Evolutionary conservation across 2,329 filamentous ascomycete species (phyloP), one percentile per base, ranked within the genome.

Genomic region (Nothophoma quercina): DNA sequence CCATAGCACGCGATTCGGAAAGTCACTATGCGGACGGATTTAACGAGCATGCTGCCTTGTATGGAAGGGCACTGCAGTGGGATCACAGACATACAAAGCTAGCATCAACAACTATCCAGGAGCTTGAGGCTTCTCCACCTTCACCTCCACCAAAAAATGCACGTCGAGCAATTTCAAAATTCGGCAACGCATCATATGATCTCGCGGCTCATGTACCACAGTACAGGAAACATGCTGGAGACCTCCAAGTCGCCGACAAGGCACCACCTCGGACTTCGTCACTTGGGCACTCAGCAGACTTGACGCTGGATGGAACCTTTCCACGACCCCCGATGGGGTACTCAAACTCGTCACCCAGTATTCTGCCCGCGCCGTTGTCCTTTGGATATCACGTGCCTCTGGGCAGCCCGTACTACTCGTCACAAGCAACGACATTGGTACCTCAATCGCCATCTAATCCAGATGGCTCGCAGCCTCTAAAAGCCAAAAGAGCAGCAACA

Each of bases 381-480:
- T 15, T 3, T 19, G 26, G 16, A 34, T 32, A 50, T 44, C 38
- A 43, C 7, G 19, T 7, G 22, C 21, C 22, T n/a, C 40, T 21
- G n/a, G 25, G 26, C 28, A 42, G 12, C n/a, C 28, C 25, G 3
- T 32, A 35, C 12, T 19, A 10, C 23, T 29, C 41, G 3, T 52
- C 46, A 26, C 50, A 47, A 30, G 29, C 19, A 2, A 16, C 42
- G 8, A 25, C 34, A n/a, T n/a, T 45, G 19, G 30, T 39, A 22
- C 15, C 35, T 15, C 33, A n/a, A 34, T 32, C 25, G 23, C 41
- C 40, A 8, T 18, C 29, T 29, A 15, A n/a, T 21, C 7, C 46
- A 7, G 25, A 45, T 13, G n/a, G 34, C n/a, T 56, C 56, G 23
- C 49, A 50, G 21, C 56, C 60, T 25, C 21, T 63, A 22, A 51